Base-by-base conservation (phyloP, 257 asterid genomes). In the Nicotiana knightiana region DNA sequence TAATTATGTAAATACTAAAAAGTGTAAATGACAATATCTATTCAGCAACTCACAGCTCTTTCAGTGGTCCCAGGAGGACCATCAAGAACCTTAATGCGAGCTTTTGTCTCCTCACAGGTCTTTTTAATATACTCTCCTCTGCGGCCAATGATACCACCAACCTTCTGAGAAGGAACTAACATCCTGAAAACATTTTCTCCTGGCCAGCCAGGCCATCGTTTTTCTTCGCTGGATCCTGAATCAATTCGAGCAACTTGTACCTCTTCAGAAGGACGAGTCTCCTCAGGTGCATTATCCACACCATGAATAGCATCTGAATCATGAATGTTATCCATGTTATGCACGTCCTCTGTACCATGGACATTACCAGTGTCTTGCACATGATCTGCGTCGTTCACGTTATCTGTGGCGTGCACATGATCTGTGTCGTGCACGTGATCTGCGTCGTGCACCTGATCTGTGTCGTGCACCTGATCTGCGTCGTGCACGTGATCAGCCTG, bases 171-270 rank as follows among this genome's bases (percentile, higher is more conserved):
- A 64, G 93, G 95, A 77, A 92, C 90, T 79, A 92, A 82, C 87
- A 92, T 84, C 87, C 97, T 86, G 76, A 89, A 92, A 37, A 91
- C 93, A 39, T 91, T 92, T 82, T 92, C 93, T 75, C 97, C 95
- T 12, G 97, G 97, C 97, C 97, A 92, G 76, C 97, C 97, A 33
- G 94, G 97, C 97, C 97, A 92, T 80, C 77, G 89, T 86, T 89
- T 92, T 83, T 86, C 95, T 86, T 89, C 93, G 65, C 82, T 81
- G 17, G 67, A 81, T 35, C 57, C 88, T 55, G 85, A 77, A 76
- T 85, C 84, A 79, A 77, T 81, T 71, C 85, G 88, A 77, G 85
- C 83, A 57, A 59, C 85, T 78, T 79, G 85, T 15, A 46, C 81
- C 83, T 81, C 92, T 82, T 88, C 92, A 2, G 89, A 76, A 67